Conservation (phyloP, 805 yeast genomes). For the Teunomyces pallodes region DNA sequence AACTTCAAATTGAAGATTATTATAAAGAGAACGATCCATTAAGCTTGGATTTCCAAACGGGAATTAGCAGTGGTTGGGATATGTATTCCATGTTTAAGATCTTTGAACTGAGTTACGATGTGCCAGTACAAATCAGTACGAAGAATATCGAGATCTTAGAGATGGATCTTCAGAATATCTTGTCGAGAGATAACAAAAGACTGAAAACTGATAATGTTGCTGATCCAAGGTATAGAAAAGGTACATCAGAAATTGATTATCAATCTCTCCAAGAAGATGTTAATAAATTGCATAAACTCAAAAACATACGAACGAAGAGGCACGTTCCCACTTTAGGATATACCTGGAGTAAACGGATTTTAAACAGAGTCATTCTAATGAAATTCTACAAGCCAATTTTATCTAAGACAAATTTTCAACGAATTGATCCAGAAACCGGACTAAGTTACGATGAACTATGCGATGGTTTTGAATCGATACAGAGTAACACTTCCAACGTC, state of each 20-base stretch:
- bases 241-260: not conserved
- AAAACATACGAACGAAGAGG: conserved; percentile 12
- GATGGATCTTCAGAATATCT: not conserved
- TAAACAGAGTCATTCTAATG: conserved; percentile 23
- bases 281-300: conserved; percentile 1
- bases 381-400: conserved; percentile 28
- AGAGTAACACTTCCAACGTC: not conserved
- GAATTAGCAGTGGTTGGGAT: conserved; percentile 24
- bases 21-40: conserved; percentile 11
- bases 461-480: conserved; percentile 10
- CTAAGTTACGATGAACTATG: conserved; percentile 11
- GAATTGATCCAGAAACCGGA: conserved; percentile 15
- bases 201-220: conserved; percentile 1
- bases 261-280: not conserved
- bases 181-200: conserved; percentile 1
- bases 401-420: conserved; percentile 3
- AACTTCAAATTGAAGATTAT: not conserved
- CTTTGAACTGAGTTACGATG: not conserved
- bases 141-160: conserved; percentile 1
- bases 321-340: conserved; percentile 34
- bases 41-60: conserved; percentile 16
- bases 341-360: conserved; percentile 28
- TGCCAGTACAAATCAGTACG: not conserved
- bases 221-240: conserved; percentile 10
- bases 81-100: conserved; percentile 1